Conservation (phyloP, 148 eudicot species). For the Camellia lanceoleosa region DNA sequence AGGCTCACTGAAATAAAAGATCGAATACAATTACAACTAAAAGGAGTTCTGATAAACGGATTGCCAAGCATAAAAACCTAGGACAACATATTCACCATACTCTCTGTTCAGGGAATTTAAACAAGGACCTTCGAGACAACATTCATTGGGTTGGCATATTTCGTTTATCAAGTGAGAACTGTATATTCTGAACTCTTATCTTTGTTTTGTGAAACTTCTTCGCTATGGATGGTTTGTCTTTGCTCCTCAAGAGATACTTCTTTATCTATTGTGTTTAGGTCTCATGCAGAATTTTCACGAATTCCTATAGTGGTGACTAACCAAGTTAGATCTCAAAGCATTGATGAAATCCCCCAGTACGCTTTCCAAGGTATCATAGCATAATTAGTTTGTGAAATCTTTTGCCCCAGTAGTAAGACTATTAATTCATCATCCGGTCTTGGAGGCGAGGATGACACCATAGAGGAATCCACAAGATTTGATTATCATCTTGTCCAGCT, state of each 20-base stretch:
- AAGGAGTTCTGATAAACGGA: no score
- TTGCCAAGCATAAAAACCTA: no score
- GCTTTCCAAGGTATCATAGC: slow-evolving; percentile 58
- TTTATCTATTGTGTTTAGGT: slow-evolving; percentile 38
- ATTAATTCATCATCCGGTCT: slow-evolving; percentile 10
- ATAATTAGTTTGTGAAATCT: neutral
- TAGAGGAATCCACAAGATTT: slow-evolving; percentile 30
- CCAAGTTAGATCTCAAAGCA: slow-evolving; percentile 75
- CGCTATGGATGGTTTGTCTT: neutral
- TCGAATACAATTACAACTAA: no score
- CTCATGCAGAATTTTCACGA: slow-evolving; percentile 77
- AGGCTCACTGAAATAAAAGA: no score
- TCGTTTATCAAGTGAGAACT: slow-evolving; percentile 72
- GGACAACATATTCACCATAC: neutral
- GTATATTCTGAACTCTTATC: slow-evolving; percentile 3
- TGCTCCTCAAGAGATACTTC: neutral
- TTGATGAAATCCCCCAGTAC: slow-evolving; percentile 52
- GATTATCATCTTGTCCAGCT: slow-evolving; percentile 84
- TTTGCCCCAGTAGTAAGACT: neutral
- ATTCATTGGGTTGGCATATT: slow-evolving; percentile 80
- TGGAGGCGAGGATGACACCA: slow-evolving; percentile 23
- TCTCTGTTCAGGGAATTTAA: slow-evolving; percentile 55
- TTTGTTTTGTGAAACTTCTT: slow-evolving; percentile 1
- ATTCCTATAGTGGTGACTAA: slow-evolving; percentile 89
- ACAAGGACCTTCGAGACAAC: slow-evolving; percentile 53